phyloP scores from a whole-genome alignment of 2,329 filamentous ascomycete species.

The Hymenoscyphus fraxineus region DNA sequence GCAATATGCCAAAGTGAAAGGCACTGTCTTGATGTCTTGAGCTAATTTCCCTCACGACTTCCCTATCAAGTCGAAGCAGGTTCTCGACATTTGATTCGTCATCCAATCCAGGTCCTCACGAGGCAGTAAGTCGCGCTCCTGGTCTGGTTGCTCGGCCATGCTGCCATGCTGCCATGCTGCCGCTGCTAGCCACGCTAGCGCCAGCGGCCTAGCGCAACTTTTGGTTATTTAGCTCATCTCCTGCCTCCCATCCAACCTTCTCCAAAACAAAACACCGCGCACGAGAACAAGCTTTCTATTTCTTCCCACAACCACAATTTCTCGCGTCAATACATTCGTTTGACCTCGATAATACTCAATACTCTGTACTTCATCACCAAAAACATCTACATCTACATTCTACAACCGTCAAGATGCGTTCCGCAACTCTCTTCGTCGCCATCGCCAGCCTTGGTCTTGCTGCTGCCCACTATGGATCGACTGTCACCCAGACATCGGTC shows the following conservation, averaged over 20 bases:
- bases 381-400: not conserved
- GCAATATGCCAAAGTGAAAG: not conserved
- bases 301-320: not conserved
- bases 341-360: not conserved
- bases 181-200: not conserved
- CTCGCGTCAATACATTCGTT: conserved; percentile 6
- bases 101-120: not conserved
- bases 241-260: not conserved
- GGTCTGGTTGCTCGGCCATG: not conserved
- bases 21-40: not conserved
- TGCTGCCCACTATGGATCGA: conserved; percentile 3
- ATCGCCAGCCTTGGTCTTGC: not conserved
- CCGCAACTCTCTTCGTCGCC: not conserved
- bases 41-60: not conserved
- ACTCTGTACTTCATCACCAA: not conserved
- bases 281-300: not conserved
- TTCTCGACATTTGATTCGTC: not conserved
- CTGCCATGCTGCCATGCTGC: not conserved
- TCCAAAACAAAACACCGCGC: not conserved
- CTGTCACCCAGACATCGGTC: not conserved
- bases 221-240: not conserved
- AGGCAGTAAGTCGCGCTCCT: not conserved
- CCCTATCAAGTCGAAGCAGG: not conserved
- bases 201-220: not conserved
- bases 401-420: conserved; percentile 1